phyloP scores from a whole-genome alignment of 2,329 filamentous ascomycete genomes.

The Cercospora sp. region DNA sequence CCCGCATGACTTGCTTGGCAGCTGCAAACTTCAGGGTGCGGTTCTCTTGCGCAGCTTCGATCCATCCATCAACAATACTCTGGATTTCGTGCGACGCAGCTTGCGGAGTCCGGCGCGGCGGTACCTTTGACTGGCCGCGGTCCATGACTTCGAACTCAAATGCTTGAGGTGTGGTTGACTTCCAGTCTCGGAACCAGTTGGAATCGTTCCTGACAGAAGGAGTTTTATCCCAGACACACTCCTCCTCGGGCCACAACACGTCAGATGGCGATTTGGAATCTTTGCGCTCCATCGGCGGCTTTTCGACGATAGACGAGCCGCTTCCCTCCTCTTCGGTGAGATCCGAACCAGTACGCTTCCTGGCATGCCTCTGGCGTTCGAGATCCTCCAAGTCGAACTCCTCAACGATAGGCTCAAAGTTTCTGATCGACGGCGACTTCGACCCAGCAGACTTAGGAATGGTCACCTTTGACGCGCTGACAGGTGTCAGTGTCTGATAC shows the following conservation, averaged over 20 bases:
- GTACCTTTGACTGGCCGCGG: neutral
- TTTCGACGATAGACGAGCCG: neutral
- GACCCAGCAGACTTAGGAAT: neutral
- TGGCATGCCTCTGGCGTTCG: neutral
- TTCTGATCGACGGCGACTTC: constrained; percentile 1
- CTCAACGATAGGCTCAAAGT: neutral
- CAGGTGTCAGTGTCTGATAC: constrained; percentile 5
- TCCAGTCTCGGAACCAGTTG: constrained; percentile 11
- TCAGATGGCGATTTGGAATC: constrained; percentile 5
- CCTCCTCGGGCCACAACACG: neutral
- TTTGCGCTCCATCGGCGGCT: constrained; percentile 9
- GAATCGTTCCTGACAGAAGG: neutral
- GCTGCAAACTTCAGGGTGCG: constrained; percentile 10
- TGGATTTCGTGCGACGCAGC: constrained; percentile 11
- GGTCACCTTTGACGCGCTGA: constrained; percentile 11
- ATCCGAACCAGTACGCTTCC: neutral
- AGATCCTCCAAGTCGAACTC: neutral
- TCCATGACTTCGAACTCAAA: constrained; percentile 6
- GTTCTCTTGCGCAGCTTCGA: constrained; percentile 5
- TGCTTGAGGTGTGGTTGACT: neutral
- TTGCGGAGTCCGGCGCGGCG: constrained; percentile 2
- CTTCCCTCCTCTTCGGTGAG: neutral
- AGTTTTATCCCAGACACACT: neutral
- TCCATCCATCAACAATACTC: constrained; percentile 7
- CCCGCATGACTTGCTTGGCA: constrained; percentile 9